Evolutionary conservation across 2,329 filamentous ascomycete genomes (phyloP).

Genomic region (Scytalidium lignicola): DNA sequence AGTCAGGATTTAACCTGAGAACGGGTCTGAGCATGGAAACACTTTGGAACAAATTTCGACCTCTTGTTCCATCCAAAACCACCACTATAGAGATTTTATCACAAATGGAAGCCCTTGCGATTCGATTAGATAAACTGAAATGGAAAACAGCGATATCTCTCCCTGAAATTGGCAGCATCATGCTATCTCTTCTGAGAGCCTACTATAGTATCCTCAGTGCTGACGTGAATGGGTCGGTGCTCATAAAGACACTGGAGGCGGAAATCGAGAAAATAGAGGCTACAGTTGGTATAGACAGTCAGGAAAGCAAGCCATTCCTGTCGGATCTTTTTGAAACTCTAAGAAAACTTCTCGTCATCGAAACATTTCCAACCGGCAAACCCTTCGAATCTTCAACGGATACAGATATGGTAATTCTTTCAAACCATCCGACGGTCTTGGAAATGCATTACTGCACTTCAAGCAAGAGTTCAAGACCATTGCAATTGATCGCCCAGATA

Average conservation of each 20-base stretch:
- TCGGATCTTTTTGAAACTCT: conserved; percentile 51
- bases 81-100: conserved; percentile 40
- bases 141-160: conserved; percentile 53
- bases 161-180: conserved; percentile 46
- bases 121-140: conserved; percentile 54
- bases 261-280: conserved; percentile 49
- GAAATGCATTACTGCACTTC: conserved; percentile 22
- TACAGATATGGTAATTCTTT: conserved; percentile 22
- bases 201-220: conserved; percentile 49
- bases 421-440: conserved; percentile 22
- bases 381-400: conserved; percentile 7
- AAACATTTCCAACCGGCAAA: conserved; percentile 9
- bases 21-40: conserved; percentile 76
- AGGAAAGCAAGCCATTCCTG: conserved; percentile 44
- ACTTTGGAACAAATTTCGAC: conserved; percentile 70
- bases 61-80: conserved; percentile 47
- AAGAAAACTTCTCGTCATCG: conserved; percentile 36
- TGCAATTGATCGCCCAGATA: conserved; percentile 25
- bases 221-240: conserved; percentile 21
- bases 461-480: conserved; percentile 14
- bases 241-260: conserved; percentile 43
- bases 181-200: conserved; percentile 48
- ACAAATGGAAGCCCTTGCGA: conserved; percentile 51
- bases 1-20: conserved; percentile 63
- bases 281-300: conserved; percentile 37